These are phyloP conservation scores for Wolfiporia cocos DNA, from an alignment of 1,284 basidiomycete species.

Conservation along the genomic window DNA sequence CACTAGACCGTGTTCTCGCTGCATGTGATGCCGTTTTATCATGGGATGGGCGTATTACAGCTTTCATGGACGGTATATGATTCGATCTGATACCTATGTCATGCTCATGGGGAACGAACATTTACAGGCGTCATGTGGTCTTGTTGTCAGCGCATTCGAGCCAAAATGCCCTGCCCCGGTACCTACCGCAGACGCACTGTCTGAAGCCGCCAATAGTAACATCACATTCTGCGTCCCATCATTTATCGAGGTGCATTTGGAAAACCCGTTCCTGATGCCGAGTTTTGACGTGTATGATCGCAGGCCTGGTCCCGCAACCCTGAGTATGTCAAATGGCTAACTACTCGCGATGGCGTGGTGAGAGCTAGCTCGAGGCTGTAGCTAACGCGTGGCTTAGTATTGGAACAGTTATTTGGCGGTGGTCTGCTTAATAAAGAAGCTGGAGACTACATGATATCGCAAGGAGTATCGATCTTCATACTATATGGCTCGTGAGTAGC, in stretches of 20 bases:
- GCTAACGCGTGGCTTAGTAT: background rate
- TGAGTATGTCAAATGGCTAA: conserved; percentile 6
- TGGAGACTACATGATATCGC: conserved; percentile 12
- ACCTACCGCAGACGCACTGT: conserved; percentile 16
- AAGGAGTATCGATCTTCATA: conserved; percentile 11
- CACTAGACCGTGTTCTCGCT: too few species aligned
- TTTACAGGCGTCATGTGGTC: conserved; percentile 12
- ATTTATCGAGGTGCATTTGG: conserved; percentile 11
- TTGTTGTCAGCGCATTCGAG: conserved; percentile 13
- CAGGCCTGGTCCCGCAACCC: conserved; percentile 5
- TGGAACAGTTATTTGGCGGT: conserved; percentile 13
- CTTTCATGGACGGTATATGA: conserved; percentile 7
- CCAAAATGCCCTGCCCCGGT: conserved; percentile 14
- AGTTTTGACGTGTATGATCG: too few species aligned
- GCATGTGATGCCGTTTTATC: conserved; percentile 18
- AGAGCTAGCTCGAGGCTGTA: background rate
- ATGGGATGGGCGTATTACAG: conserved; percentile 13
- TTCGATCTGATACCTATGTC: background rate
- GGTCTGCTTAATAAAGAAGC: conserved; percentile 14
- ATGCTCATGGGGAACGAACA: background rate
- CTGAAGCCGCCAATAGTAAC: conserved; percentile 10
- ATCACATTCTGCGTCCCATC: conserved; percentile 18
- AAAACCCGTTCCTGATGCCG: too few species aligned
- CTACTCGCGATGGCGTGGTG: conserved; percentile 2
- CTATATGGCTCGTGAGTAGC: conserved; percentile 15